Evolutionary conservation across 495 filamentous ascomycete genomes (phyloP).

Genomic region (Trichoderma gamsii): DNA sequence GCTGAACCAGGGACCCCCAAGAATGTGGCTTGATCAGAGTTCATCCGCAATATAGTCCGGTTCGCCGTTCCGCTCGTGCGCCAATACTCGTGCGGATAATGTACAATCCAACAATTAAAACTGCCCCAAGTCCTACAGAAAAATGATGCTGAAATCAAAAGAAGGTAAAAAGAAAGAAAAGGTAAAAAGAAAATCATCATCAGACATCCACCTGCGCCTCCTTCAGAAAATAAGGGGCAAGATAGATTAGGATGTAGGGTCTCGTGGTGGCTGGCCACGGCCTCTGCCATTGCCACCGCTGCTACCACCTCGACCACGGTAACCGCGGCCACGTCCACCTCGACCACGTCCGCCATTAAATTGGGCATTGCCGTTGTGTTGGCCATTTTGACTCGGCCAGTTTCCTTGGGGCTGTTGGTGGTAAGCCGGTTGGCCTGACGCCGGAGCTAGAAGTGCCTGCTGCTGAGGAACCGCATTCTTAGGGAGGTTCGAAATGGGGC

Average conservation of each 20-base stretch:
- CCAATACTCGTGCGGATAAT: constrained; percentile 12
- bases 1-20: not conserved
- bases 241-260: not conserved
- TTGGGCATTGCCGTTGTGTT: constrained; percentile 30
- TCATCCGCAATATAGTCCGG: constrained; percentile 5
- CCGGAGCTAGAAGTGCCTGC: constrained; percentile 2
- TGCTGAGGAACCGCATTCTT: constrained; percentile 29
- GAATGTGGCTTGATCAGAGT: not conserved
- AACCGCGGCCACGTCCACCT: constrained; percentile 29
- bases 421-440: constrained; percentile 16
- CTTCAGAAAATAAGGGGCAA: not conserved
- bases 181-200: not conserved
- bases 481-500: constrained; percentile 53
- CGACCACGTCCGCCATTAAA: constrained; percentile 28
- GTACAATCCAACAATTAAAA: constrained; percentile 4
- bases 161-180: not conserved
- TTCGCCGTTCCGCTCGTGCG: constrained; percentile 10
- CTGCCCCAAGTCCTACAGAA: not conserved
- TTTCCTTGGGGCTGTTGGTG: constrained; percentile 22
- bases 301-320: constrained; percentile 28
- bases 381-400: constrained; percentile 31
- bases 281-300: constrained; percentile 25
- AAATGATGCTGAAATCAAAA: constrained; percentile 11
- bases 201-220: not conserved
- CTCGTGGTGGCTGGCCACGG: constrained; percentile 7